Percentiles rank a stretch among this genome's conserved stretches.
Evolutionary conservation across 331 rosid genomes (phyloP).

Genomic region (Acacia concinna): DNA sequence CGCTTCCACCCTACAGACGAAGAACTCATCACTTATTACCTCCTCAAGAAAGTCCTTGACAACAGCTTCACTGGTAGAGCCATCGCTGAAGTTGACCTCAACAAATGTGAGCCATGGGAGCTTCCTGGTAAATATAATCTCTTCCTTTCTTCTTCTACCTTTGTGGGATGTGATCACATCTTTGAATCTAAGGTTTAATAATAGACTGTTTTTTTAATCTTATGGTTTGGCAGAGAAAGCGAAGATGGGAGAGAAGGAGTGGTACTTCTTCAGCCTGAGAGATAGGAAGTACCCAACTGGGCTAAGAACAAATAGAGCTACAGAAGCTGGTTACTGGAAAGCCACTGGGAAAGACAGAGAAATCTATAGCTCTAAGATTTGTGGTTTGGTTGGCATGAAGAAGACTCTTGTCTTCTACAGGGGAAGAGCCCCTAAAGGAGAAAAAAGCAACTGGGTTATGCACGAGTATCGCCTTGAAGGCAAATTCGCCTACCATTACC

Average conservation of each 20-base stretch:
- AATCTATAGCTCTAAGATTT: conserved; percentile 69
- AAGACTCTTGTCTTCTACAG: conserved; percentile 91
- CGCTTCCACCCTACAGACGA: conserved; percentile 98
- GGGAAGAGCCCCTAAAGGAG: conserved; percentile 95
- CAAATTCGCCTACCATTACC: conserved; percentile 81
- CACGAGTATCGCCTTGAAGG: conserved; percentile 98
- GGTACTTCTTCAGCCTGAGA: conserved; percentile 87
- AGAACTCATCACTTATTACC: conserved; percentile 86
- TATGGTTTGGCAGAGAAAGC: conserved; percentile 60
- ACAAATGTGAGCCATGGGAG: conserved; percentile 98
- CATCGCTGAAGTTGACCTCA: conserved; percentile 95
- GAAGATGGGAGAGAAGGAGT: conserved; percentile 96
- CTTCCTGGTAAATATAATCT: conserved; percentile 56
- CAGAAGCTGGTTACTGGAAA: conserved; percentile 98
- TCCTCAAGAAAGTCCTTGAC: conserved; percentile 85
- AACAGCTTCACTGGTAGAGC: conserved; percentile 74
- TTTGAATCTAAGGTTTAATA: no score
- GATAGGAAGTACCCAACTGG: conserved; percentile 96
- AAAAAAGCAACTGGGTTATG: conserved; percentile 96
- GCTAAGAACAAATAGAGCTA: conserved; percentile 79
- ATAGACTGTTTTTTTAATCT: neutral
- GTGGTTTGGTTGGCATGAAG: conserved; percentile 88
- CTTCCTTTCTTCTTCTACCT: neutral
- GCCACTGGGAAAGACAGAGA: conserved; percentile 96
- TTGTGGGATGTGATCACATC: neutral